phyloP scores from a whole-genome alignment of 2,329 filamentous ascomycete species.

The Alternaria panax region DNA sequence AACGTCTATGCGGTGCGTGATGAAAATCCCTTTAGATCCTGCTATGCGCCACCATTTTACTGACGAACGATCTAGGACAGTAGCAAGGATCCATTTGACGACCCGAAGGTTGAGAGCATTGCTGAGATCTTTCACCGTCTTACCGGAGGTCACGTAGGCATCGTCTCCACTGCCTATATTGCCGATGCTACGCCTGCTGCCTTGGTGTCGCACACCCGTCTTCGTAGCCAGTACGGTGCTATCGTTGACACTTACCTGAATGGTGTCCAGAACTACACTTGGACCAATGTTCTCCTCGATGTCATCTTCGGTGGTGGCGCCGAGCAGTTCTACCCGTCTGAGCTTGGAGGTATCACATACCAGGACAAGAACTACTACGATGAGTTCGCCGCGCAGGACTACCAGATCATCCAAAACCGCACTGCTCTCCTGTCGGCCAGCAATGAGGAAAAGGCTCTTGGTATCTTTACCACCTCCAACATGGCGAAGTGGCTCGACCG shows the following conservation, averaged over 20 bases:
- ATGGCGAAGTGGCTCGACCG: constrained; percentile 87
- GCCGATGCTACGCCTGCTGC: constrained; percentile 83
- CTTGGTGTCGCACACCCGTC: constrained; percentile 67
- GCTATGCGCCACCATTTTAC: background rate
- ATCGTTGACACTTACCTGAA: constrained; percentile 80
- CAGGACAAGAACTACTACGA: constrained; percentile 75
- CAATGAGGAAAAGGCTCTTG: constrained; percentile 70
- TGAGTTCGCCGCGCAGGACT: constrained; percentile 74
- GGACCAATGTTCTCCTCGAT: constrained; percentile 76
- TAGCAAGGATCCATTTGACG: constrained; percentile 75
- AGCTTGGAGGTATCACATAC: constrained; percentile 68
- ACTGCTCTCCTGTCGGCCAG: constrained; percentile 69
- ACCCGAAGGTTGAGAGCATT: constrained; percentile 86
- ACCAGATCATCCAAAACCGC: constrained; percentile 76
- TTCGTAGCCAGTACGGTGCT: constrained; percentile 71
- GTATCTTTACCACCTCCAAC: constrained; percentile 77
- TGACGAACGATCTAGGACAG: constrained; percentile 61
- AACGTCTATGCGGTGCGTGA: constrained; percentile 69
- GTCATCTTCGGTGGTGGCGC: constrained; percentile 84
- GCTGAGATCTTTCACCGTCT: constrained; percentile 78
- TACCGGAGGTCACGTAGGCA: constrained; percentile 65
- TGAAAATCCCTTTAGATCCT: too few species aligned
- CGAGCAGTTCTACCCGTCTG: constrained; percentile 72
- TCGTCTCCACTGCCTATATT: constrained; percentile 80
- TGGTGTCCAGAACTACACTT: constrained; percentile 80